phyloP scores from a whole-genome alignment of 331 rosid genomes.

The Dryas integrifolia region DNA sequence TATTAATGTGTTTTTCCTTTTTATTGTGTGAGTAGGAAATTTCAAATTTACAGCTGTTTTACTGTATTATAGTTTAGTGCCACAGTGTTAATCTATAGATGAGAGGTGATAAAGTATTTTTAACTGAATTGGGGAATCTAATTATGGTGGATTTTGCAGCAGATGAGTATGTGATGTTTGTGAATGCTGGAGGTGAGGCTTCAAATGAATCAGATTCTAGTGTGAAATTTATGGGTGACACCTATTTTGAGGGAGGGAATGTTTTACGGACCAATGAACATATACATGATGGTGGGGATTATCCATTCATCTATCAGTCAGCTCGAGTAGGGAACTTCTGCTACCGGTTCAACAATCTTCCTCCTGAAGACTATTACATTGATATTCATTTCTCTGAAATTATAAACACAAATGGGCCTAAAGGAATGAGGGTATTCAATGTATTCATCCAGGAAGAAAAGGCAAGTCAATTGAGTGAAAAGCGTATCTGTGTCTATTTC shows the following conservation, averaged over 20 bases:
- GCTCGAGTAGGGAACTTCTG: slow-evolving; percentile 64
- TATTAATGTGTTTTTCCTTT: too few relatives aligned
- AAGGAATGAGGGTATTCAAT: slow-evolving; percentile 78
- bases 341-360: slow-evolving; percentile 55
- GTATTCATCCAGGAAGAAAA: slow-evolving; percentile 75
- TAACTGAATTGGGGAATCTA: slow-evolving; percentile 7
- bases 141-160: slow-evolving; percentile 31
- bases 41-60: neutral
- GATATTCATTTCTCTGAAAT: slow-evolving; percentile 84
- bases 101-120: neutral
- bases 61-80: neutral
- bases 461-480: slow-evolving; percentile 39
- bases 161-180: slow-evolving; percentile 68
- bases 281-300: slow-evolving; percentile 63
- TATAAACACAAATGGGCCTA: slow-evolving; percentile 77
- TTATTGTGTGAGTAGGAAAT: neutral
- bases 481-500: neutral
- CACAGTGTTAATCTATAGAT: slow-evolving; percentile 7
- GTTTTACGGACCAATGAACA: slow-evolving; percentile 61
- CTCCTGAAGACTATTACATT: slow-evolving; percentile 62
- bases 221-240: slow-evolving; percentile 48
- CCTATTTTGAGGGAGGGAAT: slow-evolving; percentile 61
- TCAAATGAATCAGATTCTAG: slow-evolving; percentile 47
- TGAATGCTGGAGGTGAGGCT: slow-evolving; percentile 77
- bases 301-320: slow-evolving; percentile 61